Evolutionary conservation across 75 land plant genomes (phyloP), one percentile per base, ranked within the genome.

Genomic region (Sequoiadendron giganteum): DNA sequence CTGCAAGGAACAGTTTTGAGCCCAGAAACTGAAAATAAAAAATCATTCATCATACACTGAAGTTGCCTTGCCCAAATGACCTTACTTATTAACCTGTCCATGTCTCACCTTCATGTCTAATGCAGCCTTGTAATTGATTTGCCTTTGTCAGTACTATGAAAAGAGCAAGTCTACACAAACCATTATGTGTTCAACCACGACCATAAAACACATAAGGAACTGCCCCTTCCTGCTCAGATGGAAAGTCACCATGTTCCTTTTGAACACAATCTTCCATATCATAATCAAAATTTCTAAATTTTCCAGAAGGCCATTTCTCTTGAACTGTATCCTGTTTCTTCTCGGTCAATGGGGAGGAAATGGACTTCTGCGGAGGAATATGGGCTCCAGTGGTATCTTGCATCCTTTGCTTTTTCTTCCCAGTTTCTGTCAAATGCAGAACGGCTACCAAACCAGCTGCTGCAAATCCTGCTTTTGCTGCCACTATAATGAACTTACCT

Each of bases 161-260:
- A 72, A 30, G 7, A 72, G 11, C 75, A 30, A 72, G 75, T 30
- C 34, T 30, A 9, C 0, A 65, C 9, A 72, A 9, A 72, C 34
- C 75, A n/a, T 28, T 10, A 28, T 9, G 0, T 30, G 34, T 52
- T 88, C 58, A 92, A 30, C 93, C 93, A 79, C 93, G 93, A 25
- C 93, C 93, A 61, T 90, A 84, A n/a, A 92, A 70, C 25, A 90
- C 93, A 90, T 92, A 87, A 45, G 93, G 93, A 32, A 73, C 81
- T 14, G 68, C 86, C 16, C 86, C 49, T 86, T 88, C 91, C 47
- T 86, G 55, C 48, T 55, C 84, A 86, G 88, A 92, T 75, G 91
- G 93, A 25, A 92, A 84, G 72, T 90, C 89, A 34, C 88, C 38
- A 16, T 89, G 87, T 79, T 92, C 93, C 79, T 88, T 88, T 5